These are phyloP conservation scores for sweet orange (Citrus sinensis) DNA, from an alignment of 345 rosid species.

Conservation along the genomic window DVS_A1.0 CM039169.1:16911501-16912000, in stretches of 20 bases:
- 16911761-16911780: conserved; percentile 28
- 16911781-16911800: neutral
- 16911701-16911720: conserved; percentile 84
- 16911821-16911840: conserved; percentile 4
- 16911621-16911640: conserved; percentile 35
- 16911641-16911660: conserved; percentile 81
- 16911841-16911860: conserved; percentile 89
- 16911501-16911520: conserved; percentile 86
- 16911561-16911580: too few species aligned
- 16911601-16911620: neutral
- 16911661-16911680: conserved; percentile 62
- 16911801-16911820: conserved; percentile 26
- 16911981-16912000: conserved; percentile 82
- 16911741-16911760: conserved; percentile 89
- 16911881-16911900: conserved; percentile 83
- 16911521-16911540: conserved; percentile 81
- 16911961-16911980: conserved; percentile 1
- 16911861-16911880: conserved; percentile 92
- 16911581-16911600: neutral
- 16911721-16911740: conserved; percentile 89
- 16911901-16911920: conserved; percentile 81
- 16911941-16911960: neutral
- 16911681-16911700: conserved; percentile 75
- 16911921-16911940: neutral
- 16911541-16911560: conserved; percentile 64